Conservation (phyloP, 1,139 yeast genomes). For the Magnusiomyces magnusii region DNA sequence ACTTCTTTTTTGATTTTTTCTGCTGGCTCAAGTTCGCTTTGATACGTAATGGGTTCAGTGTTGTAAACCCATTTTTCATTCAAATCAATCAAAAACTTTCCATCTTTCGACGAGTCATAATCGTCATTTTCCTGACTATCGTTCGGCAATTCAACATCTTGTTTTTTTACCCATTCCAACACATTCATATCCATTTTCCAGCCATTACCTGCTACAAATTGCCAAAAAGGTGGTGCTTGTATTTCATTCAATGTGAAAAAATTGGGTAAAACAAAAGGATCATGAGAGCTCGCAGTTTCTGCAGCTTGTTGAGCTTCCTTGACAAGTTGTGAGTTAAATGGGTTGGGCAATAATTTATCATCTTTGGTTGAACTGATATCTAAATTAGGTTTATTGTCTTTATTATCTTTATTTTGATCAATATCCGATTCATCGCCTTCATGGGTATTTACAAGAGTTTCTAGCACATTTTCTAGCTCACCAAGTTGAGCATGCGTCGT, state of each 20-base stretch:
- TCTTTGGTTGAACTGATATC: not conserved
- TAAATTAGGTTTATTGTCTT: not conserved
- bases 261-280: conserved; percentile 2
- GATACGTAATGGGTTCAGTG: conserved; percentile 7
- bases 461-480: not conserved
- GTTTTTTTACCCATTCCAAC: conserved; percentile 23
- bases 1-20: not conserved
- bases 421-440: not conserved
- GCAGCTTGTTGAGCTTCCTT: conserved; percentile 1
- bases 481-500: not conserved
- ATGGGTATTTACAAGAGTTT: not conserved
- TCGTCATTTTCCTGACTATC: not conserved
- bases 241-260: conserved; percentile 18
- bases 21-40: not conserved
- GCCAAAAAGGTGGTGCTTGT: conserved; percentile 28
- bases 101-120: conserved; percentile 5
- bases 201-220: conserved; percentile 17
- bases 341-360: no score
- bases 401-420: no score
- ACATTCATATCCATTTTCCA: conserved; percentile 29
- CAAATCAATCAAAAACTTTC: conserved; percentile 18
- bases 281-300: not conserved
- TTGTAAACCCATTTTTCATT: conserved; percentile 33
- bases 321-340: no score
- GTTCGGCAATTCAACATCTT: conserved; percentile 14